phyloP scores from a whole-genome alignment of 2,329 filamentous ascomycete species.

The Neonectria magnoliae region DNA sequence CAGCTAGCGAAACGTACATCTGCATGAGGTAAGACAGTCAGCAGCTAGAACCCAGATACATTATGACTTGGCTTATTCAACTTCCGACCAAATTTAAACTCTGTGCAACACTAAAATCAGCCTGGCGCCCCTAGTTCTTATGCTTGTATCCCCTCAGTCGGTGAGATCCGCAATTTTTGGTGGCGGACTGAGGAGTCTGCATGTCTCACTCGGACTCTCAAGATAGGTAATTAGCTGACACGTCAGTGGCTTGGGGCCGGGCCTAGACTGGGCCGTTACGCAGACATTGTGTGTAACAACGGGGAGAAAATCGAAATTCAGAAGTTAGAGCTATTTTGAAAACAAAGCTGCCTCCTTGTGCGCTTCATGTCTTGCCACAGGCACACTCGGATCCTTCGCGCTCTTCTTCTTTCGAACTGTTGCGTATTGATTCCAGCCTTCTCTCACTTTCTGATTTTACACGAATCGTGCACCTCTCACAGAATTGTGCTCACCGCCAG shows the following conservation, averaged over 20 bases:
- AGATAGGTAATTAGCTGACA: no score
- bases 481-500: neutral
- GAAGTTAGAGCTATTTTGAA: neutral
- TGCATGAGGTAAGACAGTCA: no score
- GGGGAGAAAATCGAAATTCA: neutral
- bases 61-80: neutral
- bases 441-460: neutral
- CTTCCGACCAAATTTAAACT: neutral
- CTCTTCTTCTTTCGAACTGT: neutral
- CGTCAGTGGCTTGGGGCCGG: neutral
- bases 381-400: neutral
- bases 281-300: neutral
- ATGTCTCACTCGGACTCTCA: neutral
- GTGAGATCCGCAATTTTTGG: neutral
- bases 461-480: neutral
- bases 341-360: neutral
- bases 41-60: no score
- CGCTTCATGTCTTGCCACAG: neutral
- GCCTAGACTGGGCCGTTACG: neutral
- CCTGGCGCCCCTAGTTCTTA: constrained; percentile 6
- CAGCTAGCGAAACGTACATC: no score
- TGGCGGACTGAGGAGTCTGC: constrained; percentile 21
- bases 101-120: constrained; percentile 5
- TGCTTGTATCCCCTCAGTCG: neutral
- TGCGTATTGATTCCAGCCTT: no score